Evolutionary conservation across 2,329 filamentous ascomycete genomes (phyloP).

Genomic region (Beauveria bassiana): DNA sequence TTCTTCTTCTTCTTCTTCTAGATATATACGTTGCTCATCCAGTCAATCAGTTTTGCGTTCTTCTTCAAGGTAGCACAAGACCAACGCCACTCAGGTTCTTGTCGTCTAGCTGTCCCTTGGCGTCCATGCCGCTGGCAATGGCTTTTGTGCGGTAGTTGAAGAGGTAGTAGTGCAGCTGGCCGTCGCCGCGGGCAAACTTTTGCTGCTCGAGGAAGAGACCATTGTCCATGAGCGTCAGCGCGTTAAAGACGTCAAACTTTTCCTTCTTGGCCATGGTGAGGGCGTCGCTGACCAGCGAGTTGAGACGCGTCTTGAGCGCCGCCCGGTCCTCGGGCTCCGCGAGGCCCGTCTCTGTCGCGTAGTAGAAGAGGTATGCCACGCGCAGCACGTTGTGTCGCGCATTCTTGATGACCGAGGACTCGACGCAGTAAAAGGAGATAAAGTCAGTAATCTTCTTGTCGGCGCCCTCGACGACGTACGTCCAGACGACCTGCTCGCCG

Average conservation of each 20-base stretch:
- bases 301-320: slow-evolving; percentile 71
- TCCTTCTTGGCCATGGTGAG: slow-evolving; percentile 76
- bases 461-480: slow-evolving; percentile 75
- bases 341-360: slow-evolving; percentile 77
- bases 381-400: slow-evolving; percentile 70
- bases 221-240: slow-evolving; percentile 88
- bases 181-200: slow-evolving; percentile 91
- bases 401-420: slow-evolving; percentile 84
- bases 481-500: slow-evolving; percentile 79
- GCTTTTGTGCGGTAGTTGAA: slow-evolving; percentile 91
- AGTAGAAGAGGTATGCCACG: slow-evolving; percentile 96
- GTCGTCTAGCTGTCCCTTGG: slow-evolving; percentile 68
- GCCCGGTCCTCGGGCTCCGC: slow-evolving; percentile 41
- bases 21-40: not conserved
- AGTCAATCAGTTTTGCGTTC: not conserved
- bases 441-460: slow-evolving; percentile 88
- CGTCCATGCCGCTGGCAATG: slow-evolving; percentile 79
- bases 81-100: slow-evolving; percentile 79
- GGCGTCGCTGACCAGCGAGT: slow-evolving; percentile 68
- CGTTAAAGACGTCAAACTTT: slow-evolving; percentile 95
- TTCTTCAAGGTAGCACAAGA: slow-evolving; percentile 63
- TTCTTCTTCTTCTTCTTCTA: not conserved
- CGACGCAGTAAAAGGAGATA: slow-evolving; percentile 92
- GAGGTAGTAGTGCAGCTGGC: slow-evolving; percentile 91
- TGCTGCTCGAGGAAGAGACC: slow-evolving; percentile 86